Evolutionary conservation across 129 eudicot genomes (phyloP), one percentile per base, ranked within the genome.

Genomic region (Flaveria ramosissima): DNA sequence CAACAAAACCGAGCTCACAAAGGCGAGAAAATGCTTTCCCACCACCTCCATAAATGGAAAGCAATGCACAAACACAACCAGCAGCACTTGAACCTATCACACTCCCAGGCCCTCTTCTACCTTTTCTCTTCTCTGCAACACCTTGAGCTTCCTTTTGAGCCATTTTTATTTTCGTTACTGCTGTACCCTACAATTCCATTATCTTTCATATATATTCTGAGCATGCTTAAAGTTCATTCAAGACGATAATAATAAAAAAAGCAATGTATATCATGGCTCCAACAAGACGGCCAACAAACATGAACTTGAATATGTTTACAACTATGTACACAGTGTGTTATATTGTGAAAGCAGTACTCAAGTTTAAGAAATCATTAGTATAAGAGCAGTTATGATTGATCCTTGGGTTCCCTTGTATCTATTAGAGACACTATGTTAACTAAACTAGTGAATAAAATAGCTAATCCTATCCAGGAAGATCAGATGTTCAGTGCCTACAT

Each of bases 1-100:
- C 96, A 71, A 91, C 97, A 84, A 95, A 95, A 7, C 97, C 99
- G 51, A 95, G 94, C 80, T 74, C 81, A 96, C 97, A 95, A 64
- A 91, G 84, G 26, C 85, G 89, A 70, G 86, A 81, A 67, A 84
- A 87, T 36, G 89, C 52, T 24, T 66, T 73, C 41, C 97, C 99
- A 41, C 96, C 97, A 66, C 80, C 75, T 71, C 92, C 90, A 55
- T 83, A 83, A 12, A 95, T 89, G 14, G 97, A 87, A 83, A 95
- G 92, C 63, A 84, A 61, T 11, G 97, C 97, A 80, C 96, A 95
- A 53, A 91, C 92, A 85, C 99, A 95, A 52, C 96, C 99, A 7
- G 99, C 96, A 21, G 96, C 99, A 85, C 99, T 95, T 41, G 97
- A 95, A 71, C 99, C 97, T 21, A 95, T 82, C 45, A 95, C 97